A percentile compares a stretch with the other conserved stretches of the same genome.
phyloP scores from a whole-genome alignment of 148 eudicot species.

The Simmondsia chinensis region DNA sequence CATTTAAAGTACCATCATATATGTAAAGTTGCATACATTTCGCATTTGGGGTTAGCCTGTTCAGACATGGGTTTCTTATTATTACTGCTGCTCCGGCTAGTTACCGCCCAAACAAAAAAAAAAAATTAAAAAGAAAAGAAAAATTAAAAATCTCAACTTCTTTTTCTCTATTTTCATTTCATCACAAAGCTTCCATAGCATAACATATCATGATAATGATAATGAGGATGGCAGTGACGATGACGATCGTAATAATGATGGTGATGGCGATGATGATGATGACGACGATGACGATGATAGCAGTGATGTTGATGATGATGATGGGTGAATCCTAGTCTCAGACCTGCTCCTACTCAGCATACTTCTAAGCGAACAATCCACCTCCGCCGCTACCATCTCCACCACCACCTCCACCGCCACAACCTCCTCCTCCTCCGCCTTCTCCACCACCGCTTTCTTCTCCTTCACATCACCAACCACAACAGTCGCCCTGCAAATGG shows the following conservation, averaged over 20 bases:
- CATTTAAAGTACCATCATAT: too few species aligned
- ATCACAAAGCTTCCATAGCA: too few species aligned
- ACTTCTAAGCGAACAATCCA: conserved; percentile 20
- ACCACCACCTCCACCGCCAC: not conserved
- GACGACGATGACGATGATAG: not conserved
- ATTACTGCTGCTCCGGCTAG: too few species aligned
- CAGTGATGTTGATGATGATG: not conserved
- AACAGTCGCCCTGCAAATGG: conserved; percentile 42
- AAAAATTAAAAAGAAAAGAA: too few species aligned
- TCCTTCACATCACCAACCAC: conserved; percentile 2
- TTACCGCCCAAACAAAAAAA: too few species aligned
- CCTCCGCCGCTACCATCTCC: conserved; percentile 7
- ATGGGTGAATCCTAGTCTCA: conserved; percentile 22
- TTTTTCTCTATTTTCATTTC: too few species aligned
- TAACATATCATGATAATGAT: not conserved
- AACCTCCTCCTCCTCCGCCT: not conserved
- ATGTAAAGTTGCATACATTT: too few species aligned
- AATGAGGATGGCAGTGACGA: not conserved
- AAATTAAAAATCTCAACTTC: too few species aligned
- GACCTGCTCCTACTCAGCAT: conserved; percentile 28
- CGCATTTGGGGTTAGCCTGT: too few species aligned
- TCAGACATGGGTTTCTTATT: too few species aligned
- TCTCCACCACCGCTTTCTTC: not conserved
- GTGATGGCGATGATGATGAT: not conserved
- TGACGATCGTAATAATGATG: not conserved